These are phyloP conservation scores for Raphidocelis subcapitata DNA, from an alignment of 139 green algal genomes.

Conservation along the genomic window DNA sequence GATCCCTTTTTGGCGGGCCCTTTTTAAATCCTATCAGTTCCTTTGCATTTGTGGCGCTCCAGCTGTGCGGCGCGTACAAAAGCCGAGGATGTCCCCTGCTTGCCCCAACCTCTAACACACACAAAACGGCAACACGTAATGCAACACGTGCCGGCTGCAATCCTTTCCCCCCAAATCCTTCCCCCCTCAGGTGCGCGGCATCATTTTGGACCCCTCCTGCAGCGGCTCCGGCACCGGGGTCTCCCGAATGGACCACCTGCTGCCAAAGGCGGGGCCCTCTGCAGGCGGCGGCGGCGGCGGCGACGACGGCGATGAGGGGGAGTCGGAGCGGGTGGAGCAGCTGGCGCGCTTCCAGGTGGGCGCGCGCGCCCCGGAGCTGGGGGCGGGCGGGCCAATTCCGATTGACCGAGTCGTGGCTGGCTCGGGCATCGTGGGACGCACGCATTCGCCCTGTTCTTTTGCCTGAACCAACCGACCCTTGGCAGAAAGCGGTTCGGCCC, in stretches of 20 bases:
- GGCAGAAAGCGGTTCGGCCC: no score
- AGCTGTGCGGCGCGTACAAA: no score
- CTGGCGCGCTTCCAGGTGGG: conserved; percentile 64
- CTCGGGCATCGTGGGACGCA: background rate
- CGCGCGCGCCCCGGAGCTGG: no score
- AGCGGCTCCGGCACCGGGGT: conserved; percentile 73
- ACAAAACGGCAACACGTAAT: no score
- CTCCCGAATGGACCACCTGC: conserved; percentile 78
- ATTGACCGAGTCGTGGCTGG: background rate
- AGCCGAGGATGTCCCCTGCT: no score
- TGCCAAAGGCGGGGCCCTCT: conserved; percentile 39
- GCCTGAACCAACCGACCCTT: no score
- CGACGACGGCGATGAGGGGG: conserved; percentile 11
- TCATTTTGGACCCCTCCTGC: conserved; percentile 94
- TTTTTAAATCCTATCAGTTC: no score
- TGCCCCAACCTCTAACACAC: no score
- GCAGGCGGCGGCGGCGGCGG: background rate
- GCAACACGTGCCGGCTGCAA: background rate
- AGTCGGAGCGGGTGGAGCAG: conserved; percentile 49
- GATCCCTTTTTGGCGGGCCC: no score
- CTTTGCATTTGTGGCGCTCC: no score
- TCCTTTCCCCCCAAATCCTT: background rate
- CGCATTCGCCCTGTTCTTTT: no score
- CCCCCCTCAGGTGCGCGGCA: conserved; percentile 53
- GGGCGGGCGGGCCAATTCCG: no score